Evolutionary conservation across 805 yeast genomes (phyloP).

Genomic region (Candida endomychidarum): DNA sequence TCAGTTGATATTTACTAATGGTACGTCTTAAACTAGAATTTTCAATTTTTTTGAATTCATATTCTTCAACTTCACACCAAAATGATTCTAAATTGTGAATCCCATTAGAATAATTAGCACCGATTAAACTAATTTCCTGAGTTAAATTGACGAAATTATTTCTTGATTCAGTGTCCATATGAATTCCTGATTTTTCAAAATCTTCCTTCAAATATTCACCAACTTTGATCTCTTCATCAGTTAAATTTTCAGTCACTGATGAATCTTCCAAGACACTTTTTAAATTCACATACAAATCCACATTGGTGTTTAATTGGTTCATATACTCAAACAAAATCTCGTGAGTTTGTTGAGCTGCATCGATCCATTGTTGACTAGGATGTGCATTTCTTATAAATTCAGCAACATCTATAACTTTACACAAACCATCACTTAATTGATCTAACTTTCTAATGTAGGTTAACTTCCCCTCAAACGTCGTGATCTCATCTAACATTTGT

Average conservation of each 20-base stretch:
- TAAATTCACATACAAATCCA: slow-evolving; percentile 62
- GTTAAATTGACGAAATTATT: slow-evolving; percentile 73
- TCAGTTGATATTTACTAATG: slow-evolving; percentile 27
- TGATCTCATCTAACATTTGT: slow-evolving; percentile 46
- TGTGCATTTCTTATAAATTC: slow-evolving; percentile 89
- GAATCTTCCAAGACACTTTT: slow-evolving; percentile 51
- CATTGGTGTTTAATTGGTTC: slow-evolving; percentile 88
- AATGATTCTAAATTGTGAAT: slow-evolving; percentile 34
- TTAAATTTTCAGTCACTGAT: slow-evolving; percentile 33
- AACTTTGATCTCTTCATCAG: slow-evolving; percentile 76
- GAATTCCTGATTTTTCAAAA: slow-evolving; percentile 87
- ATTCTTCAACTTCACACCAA: slow-evolving; percentile 36
- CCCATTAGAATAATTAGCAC: slow-evolving; percentile 70
- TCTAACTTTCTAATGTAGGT: slow-evolving; percentile 69
- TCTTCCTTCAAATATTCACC: slow-evolving; percentile 80
- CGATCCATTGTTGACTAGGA: slow-evolving; percentile 67
- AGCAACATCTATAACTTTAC: slow-evolving; percentile 91
- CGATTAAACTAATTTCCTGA: slow-evolving; percentile 75
- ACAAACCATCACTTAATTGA: slow-evolving; percentile 79
- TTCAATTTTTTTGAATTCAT: slow-evolving; percentile 30
- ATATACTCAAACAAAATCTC: slow-evolving; percentile 88
- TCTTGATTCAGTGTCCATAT: slow-evolving; percentile 65
- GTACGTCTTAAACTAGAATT: slow-evolving; percentile 23
- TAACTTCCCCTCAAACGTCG: slow-evolving; percentile 43
- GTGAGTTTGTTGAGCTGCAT: slow-evolving; percentile 85